Evolutionary conservation across 306 rosid species (phyloP).

Genomic region (Rosa rugosa): DNA sequence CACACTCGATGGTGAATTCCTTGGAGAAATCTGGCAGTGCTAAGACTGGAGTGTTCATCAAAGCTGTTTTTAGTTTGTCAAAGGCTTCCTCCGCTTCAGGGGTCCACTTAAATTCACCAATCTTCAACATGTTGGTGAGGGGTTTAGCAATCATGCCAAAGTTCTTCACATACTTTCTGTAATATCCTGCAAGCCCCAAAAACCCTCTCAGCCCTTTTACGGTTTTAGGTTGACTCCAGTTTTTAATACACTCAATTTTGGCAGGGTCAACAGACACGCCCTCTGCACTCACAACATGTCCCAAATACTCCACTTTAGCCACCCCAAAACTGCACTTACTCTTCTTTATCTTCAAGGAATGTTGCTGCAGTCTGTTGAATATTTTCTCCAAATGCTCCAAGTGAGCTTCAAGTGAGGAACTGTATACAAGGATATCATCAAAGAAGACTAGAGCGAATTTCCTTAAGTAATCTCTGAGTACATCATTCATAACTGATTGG

Average conservation of each 20-base stretch:
- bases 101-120: neutral
- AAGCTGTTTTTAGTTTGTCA: neutral
- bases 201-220: neutral
- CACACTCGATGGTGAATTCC: neutral
- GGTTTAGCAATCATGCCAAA: neutral
- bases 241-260: neutral
- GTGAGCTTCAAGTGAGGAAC: neutral
- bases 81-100: neutral
- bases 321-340: neutral
- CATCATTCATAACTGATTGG: neutral
- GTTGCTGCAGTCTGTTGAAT: neutral
- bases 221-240: neutral
- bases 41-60: neutral
- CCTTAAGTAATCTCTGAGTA: neutral
- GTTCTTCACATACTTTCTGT: too few species aligned
- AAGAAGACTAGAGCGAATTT: neutral
- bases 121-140: neutral
- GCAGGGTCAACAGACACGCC: neutral
- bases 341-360: neutral
- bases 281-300: neutral
- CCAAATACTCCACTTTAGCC: neutral
- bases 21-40: neutral
- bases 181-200: neutral
- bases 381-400: neutral
- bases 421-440: neutral